Base-by-base conservation (phyloP, 163 green algal species). In the Chlorella variabilis region DNA sequence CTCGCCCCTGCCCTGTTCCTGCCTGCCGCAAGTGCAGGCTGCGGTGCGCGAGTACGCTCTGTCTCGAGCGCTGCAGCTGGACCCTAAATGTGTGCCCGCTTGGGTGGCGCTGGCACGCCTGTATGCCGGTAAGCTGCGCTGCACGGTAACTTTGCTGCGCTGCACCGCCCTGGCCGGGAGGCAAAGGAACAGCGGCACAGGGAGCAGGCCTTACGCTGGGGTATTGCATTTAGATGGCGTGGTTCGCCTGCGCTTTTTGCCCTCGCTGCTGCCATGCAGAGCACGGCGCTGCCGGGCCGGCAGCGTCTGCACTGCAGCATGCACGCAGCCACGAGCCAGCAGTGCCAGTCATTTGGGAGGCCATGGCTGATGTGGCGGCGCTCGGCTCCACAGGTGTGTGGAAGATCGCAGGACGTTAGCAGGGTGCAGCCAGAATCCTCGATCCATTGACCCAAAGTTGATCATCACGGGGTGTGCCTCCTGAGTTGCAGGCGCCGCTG, bases 61-160 rank as follows among this genome's bases (percentile, higher is more conserved):
- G 33, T 80, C 33, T 27, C 82, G 93, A 0, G 85, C 90, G 4
- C 82, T 97, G 39, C 84, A 93, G 78, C 93, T 97, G 31, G 91
- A 97, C 74, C 88, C 92, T 3, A 88, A 89, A 70, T 70, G 56
- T 4, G 91, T 91, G 2, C 29, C 71, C 4, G 77, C 88, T n/a
- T 97, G 93, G 93, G 86, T 89, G 54, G 89, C 80, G 29, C 89
- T 97, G 73, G 93, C 91, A 2, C 80, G 91, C 0, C 82, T 96
- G 33, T 97, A 96, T 78, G 61, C 80, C 6, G 76, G 83, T 66
- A 23, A 31, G 51, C 75, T 71, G 6, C n/a, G 76, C 4, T 11
- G 8, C 23, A 39, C 39, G 56, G 83, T 78, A 21, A 42, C 45
- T 54, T 54, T 54, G 11, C 15, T 54, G 11, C 11, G 15, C 15